Conservation (phyloP, 2,329 filamentous ascomycete species). For the Pestalotiopsis sp. region DNA sequence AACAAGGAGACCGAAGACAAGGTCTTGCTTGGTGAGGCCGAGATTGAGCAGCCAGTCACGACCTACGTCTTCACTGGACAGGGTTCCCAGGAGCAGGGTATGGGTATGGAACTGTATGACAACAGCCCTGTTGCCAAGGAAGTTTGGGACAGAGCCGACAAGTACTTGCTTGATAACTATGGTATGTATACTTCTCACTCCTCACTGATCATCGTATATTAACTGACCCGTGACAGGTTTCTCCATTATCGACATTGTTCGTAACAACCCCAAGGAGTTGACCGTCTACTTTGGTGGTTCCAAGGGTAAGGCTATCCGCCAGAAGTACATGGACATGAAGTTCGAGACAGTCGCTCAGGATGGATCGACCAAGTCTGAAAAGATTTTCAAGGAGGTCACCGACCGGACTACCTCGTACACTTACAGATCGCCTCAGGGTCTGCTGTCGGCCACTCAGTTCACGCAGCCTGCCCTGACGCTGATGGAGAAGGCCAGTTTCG, state of each 20-base stretch:
- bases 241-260: constrained; percentile 97
- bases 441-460: constrained; percentile 97
- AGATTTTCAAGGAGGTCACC: constrained; percentile 97
- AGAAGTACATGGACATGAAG: constrained; percentile 99
- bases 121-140: constrained; percentile 94
- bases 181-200: constrained; percentile 57
- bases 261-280: constrained; percentile 98
- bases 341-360: constrained; percentile 97
- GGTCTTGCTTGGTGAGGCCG: constrained; percentile 91
- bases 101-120: constrained; percentile 98
- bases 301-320: constrained; percentile 93
- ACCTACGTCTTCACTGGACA: constrained; percentile 98
- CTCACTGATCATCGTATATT: background rate
- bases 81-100: constrained; percentile 97
- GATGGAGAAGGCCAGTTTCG: constrained; percentile 99
- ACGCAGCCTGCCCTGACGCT: constrained; percentile 95
- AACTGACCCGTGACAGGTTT: constrained; percentile 62
- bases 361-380: constrained; percentile 94
- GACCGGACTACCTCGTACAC: constrained; percentile 95
- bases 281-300: constrained; percentile 98
- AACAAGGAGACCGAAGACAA: constrained; percentile 97
- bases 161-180: constrained; percentile 98
- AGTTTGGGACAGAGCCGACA: constrained; percentile 97
- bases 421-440: constrained; percentile 90
- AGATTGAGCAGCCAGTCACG: constrained; percentile 96